Evolutionary conservation across 129 eudicot species (phyloP), one percentile per base, ranked within the genome.

Genomic region (Helichrysum umbraculigerum): DNA sequence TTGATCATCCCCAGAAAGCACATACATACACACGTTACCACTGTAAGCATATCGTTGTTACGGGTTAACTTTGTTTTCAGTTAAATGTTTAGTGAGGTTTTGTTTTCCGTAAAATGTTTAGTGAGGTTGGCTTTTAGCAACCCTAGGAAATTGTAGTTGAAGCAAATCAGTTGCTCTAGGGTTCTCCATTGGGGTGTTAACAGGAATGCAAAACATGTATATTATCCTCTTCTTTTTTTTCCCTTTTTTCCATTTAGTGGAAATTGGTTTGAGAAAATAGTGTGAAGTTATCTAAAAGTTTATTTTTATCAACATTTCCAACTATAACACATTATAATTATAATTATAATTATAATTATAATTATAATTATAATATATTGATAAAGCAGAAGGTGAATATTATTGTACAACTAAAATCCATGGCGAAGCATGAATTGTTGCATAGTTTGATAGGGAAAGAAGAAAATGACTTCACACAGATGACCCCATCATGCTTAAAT

Each of bases 111-210:
- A 56, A n/a, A 52, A n/a, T 74, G 29, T 51, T 7, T 68, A 63
- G 77, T 63, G 77, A 78, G 82, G 77, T 71, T 34, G 66, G 77
- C 42, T 78, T 32, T 71, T 71, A 21, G 56, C 76, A 71, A 81
- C 58, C 76, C 71, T 69, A 12, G 67, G 37, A 80, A 75, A 29
- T 61, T 22, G 50, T 60, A 67, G 76, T 71, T 71, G 72, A 50
- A 78, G 71, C 71, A 71, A 63, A 20, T 47, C 54, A 60, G 60
- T 41, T 74, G 22, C 41, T 30, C 19, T 54, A 7, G 76, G 75
- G 47, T 70, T 54, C 70, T 74, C 70, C 29, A 74, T 60, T 37
- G 78, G 69, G 59, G 73, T 47, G 62, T 16, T 70, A 29, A 16
- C 74, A 47, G 54, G 19, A 21, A 50, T 65, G 68, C 66, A 72